Conservation (phyloP, 805 yeast species). For the Alloascoidea hylecoeti region DNA sequence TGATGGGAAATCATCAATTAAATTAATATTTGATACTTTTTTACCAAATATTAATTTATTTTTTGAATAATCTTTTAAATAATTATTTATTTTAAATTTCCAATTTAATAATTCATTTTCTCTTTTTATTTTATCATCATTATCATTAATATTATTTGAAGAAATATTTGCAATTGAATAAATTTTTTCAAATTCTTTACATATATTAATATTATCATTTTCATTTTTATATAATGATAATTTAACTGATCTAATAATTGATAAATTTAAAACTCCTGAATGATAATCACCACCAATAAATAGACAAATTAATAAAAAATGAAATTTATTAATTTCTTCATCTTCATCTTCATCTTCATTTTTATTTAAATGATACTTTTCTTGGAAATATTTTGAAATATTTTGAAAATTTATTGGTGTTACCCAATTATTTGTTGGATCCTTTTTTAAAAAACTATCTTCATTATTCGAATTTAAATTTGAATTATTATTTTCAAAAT, state of each 20-base stretch:
- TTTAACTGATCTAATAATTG: background rate
- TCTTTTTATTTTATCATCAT: background rate
- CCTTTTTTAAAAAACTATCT: background rate
- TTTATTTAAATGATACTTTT: background rate
- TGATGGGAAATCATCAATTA: background rate
- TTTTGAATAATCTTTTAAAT: background rate
- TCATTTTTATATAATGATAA: background rate
- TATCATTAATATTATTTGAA: background rate
- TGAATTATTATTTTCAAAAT: too few species aligned
- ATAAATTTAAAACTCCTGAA: background rate
- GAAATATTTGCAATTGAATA: background rate
- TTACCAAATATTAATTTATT: background rate
- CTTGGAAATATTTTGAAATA: too few species aligned
- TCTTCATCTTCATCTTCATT: too few species aligned
- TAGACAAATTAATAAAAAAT: background rate
- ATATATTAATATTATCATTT: background rate
- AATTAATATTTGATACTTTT: background rate
- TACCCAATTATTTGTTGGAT: background rate
- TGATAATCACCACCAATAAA: background rate
- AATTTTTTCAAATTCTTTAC: background rate
- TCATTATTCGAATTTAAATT: too few species aligned
- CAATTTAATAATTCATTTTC: background rate
- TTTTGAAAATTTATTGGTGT: too few species aligned
- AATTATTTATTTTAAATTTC: background rate
- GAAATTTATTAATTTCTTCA: background rate